A percentile compares a stretch with the other conserved stretches of the same genome.
Evolutionary conservation across 2,329 filamentous ascomycete genomes (phyloP).

Genomic region (Teratosphaeria epicoccoides): DNA sequence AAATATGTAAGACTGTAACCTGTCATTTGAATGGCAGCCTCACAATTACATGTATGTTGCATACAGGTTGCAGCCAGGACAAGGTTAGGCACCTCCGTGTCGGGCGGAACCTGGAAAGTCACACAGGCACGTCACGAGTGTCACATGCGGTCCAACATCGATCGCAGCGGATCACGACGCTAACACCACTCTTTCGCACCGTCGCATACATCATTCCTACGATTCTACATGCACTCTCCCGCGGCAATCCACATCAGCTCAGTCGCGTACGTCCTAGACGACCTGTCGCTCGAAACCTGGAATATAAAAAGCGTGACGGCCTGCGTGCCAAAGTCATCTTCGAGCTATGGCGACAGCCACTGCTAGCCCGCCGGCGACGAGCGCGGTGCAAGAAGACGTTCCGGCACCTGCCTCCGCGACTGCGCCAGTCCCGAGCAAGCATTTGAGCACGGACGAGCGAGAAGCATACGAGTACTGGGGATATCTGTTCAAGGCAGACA

Average conservation of each 20-base stretch:
- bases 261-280: not conserved
- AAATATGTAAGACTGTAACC: too few species aligned
- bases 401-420: not conserved
- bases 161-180: not conserved
- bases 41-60: too few species aligned
- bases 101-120: too few species aligned
- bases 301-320: not conserved
- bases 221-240: not conserved
- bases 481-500: conserved; percentile 41
- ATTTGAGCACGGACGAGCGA: conserved; percentile 14
- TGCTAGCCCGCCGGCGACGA: not conserved
- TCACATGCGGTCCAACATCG: not conserved
- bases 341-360: not conserved
- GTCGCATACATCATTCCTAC: not conserved
- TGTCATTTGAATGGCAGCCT: too few species aligned
- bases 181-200: not conserved
- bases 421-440: not conserved
- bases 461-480: conserved; percentile 43
- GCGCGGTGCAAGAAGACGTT: not conserved
- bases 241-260: not conserved
- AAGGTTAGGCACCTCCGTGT: too few species aligned
- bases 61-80: too few species aligned
- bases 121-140: not conserved
- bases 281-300: not conserved
- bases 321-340: not conserved